phyloP scores from a whole-genome alignment of 441 rosid genomes.

The Brassica balearica region DNA sequence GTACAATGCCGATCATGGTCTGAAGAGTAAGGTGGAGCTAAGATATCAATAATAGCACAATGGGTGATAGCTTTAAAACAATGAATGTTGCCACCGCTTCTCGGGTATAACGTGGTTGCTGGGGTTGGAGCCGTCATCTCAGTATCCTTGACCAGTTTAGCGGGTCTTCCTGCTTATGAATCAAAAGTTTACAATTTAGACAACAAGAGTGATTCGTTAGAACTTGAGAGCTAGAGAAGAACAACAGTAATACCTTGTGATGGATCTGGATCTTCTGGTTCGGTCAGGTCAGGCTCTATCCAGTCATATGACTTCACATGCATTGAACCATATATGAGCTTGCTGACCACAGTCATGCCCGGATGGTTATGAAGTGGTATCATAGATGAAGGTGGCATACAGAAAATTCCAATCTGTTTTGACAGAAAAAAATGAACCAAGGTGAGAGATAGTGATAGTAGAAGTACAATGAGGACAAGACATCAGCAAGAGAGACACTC shows the following conservation, averaged over 20 bases:
- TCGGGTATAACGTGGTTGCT: constrained; percentile 58
- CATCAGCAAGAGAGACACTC: not conserved
- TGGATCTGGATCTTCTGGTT: constrained; percentile 62
- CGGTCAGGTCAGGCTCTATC: constrained; percentile 61
- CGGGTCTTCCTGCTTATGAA: constrained; percentile 60
- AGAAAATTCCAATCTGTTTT: constrained; percentile 93
- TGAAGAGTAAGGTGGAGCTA: constrained; percentile 72
- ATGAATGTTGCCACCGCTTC: constrained; percentile 67
- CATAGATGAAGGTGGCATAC: constrained; percentile 92
- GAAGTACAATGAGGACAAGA: not conserved
- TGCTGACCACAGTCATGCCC: constrained; percentile 97
- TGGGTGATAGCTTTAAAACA: constrained; percentile 65
- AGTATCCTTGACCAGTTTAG: constrained; percentile 53
- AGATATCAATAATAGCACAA: constrained; percentile 69
- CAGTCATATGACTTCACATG: constrained; percentile 86
- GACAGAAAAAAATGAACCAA: constrained; percentile 19
- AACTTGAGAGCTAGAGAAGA: not conserved
- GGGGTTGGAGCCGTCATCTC: constrained; percentile 60
- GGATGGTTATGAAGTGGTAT: constrained; percentile 99
- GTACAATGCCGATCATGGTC: constrained; percentile 66
- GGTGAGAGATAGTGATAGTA: not conserved
- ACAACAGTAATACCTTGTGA: constrained; percentile 56
- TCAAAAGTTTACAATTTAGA: constrained; percentile 7
- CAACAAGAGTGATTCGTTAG: not conserved
- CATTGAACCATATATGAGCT: constrained; percentile 83